phyloP scores from a whole-genome alignment of 73 alveolate species.

The Symbiodinium pilosum region DNA sequence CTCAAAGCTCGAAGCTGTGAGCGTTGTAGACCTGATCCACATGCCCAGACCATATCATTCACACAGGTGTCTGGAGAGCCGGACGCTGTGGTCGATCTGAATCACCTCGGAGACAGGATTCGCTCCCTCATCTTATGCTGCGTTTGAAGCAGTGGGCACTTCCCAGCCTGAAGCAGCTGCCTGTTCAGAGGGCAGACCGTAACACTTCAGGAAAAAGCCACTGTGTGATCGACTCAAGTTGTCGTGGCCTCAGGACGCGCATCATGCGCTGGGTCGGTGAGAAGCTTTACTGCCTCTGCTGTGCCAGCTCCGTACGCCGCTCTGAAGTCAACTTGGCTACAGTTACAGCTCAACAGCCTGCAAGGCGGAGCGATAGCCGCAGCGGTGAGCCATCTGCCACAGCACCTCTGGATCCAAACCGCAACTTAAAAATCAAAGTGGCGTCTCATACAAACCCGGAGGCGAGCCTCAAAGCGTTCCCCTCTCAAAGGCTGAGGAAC shows the following conservation, averaged over 20 bases:
- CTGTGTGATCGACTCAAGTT: too few relatives aligned
- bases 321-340: too few relatives aligned
- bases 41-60: neutral
- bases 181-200: neutral
- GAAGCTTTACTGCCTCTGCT: conserved; percentile 18
- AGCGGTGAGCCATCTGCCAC: conserved; percentile 92
- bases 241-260: neutral
- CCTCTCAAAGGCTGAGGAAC: conserved; percentile 52
- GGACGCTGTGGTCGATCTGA: conserved; percentile 10
- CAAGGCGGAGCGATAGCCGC: conserved; percentile 39
- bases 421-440: neutral
- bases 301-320: too few relatives aligned
- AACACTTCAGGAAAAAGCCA: too few relatives aligned
- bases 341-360: too few relatives aligned
- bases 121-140: neutral
- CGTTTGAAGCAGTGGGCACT: neutral
- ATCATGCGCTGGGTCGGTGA: neutral
- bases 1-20: conserved; percentile 20
- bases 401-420: conserved; percentile 47
- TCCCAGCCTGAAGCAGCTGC: neutral
- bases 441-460: neutral
- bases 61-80: neutral
- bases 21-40: neutral
- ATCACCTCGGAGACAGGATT: neutral
- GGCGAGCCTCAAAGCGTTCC: conserved; percentile 66